Evolutionary conservation across 768 basidiomycete species (phyloP), one percentile per base, ranked within the genome.

Genomic region (Terana coerulea): DNA sequence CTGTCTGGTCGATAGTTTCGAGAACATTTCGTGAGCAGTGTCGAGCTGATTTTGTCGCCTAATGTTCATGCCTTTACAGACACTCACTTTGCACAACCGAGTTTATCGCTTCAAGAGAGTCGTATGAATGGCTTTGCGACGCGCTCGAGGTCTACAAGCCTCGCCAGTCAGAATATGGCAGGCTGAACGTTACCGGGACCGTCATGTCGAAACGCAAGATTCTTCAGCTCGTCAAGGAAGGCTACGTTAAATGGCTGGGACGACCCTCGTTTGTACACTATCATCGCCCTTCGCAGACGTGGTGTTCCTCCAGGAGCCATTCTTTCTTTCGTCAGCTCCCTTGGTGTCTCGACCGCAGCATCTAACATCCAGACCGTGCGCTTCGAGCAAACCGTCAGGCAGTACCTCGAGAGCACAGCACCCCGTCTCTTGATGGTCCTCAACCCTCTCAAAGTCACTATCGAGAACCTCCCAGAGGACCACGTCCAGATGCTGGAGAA

Each of bases 121-220:
- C 97, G 0, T 98, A 99, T 67, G 97, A 99, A 63, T 99, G 97
- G 97, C 80, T 99, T 11, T 99, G 97, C 62, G 95, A 99, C 64
- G 92, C 91, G 2, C 75, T 98, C n/a, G 91, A 90, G 55, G 87
- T 98, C 2, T 99, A 98, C 77, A 97, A 94, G 67, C 95, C 97
- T 19, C 85, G 84, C 51, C 97, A 99, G 70, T 95, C 92, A 41
- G 97, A 99, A 67, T 98, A 91, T 61, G 97, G 97, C 19, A 83
- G 97, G 49, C 77, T 98, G 41, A 93, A 85, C 61, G 68, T 99
- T 40, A 90, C 95, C 55, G 97, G 97, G 26, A 95, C 95, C 15
- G 84, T 99, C 68, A 93, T 88, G 75, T 98, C 95, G 3, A 99
- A 99, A 69, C 88, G 97, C 17, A 98, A 98, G 68, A 90, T 99